phyloP scores from a whole-genome alignment of 129 eudicot species.

The Lactuca saligna region DNA sequence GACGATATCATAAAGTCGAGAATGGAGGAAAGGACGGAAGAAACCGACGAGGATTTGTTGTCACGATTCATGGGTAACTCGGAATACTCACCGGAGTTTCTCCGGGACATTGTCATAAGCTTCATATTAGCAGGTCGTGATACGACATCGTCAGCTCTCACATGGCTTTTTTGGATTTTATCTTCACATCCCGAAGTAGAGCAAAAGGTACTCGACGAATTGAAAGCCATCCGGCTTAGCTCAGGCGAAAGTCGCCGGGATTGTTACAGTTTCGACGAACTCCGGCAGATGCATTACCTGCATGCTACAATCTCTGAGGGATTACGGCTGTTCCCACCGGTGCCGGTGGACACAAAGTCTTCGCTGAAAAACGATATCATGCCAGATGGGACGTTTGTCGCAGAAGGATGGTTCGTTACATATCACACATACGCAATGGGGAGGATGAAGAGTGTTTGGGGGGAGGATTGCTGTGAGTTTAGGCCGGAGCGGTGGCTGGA shows the following conservation, averaged over 20 bases:
- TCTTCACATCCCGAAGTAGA: conserved; percentile 43
- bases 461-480: conserved; percentile 59
- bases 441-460: conserved; percentile 83
- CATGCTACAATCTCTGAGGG: conserved; percentile 72
- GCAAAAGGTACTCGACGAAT: conserved; percentile 48
- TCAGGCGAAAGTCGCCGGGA: conserved; percentile 16
- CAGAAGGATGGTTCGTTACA: conserved; percentile 56
- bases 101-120: conserved; percentile 62
- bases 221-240: conserved; percentile 19
- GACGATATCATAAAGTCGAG: conserved; percentile 55
- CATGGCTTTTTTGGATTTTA: conserved; percentile 81
- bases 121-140: conserved; percentile 85
- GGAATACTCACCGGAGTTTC: conserved; percentile 49
- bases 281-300: conserved; percentile 66
- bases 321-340: conserved; percentile 75
- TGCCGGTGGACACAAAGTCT: conserved; percentile 61
- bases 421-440: conserved; percentile 74
- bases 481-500: conserved; percentile 82
- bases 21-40: conserved; percentile 35
- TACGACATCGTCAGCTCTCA: conserved; percentile 70
- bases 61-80: conserved; percentile 58
- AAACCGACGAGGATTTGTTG: conserved; percentile 58
- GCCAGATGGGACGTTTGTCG: conserved; percentile 68
- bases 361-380: conserved; percentile 47
- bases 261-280: conserved; percentile 50